Evolutionary conservation across 768 basidiomycete species (phyloP).

Genomic region (Sporobolomyces roseus): DNA sequence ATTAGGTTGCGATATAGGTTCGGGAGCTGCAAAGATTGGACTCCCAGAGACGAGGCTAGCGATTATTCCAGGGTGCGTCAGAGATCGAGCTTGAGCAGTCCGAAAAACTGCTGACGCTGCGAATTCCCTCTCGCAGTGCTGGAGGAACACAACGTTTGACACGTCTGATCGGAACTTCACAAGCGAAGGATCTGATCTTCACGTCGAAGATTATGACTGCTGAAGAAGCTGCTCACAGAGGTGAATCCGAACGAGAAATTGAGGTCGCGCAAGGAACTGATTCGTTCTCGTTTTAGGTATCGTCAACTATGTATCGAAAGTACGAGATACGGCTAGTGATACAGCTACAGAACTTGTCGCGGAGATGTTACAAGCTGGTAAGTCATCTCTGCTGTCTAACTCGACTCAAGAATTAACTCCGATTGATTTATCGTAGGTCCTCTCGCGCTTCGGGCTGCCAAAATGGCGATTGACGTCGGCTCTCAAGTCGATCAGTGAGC

Average conservation of each 20-base stretch:
- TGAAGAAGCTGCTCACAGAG: slow-evolving; percentile 65
- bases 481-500: slow-evolving; percentile 28
- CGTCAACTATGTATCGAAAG: slow-evolving; percentile 25
- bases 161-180: slow-evolving; percentile 69
- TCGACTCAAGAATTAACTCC: not conserved
- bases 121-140: slow-evolving; percentile 50
- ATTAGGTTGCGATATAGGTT: slow-evolving; percentile 25
- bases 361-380: slow-evolving; percentile 28
- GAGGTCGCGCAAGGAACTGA: not conserved
- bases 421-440: slow-evolving; percentile 21
- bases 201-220: slow-evolving; percentile 69
- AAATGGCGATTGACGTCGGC: slow-evolving; percentile 33
- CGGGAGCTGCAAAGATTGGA: slow-evolving; percentile 71
- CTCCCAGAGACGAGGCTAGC: slow-evolving; percentile 72
- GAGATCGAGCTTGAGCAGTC: not conserved
- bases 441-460: slow-evolving; percentile 38
- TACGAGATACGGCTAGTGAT: slow-evolving; percentile 25
- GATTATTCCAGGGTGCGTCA: slow-evolving; percentile 68
- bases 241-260: slow-evolving; percentile 50
- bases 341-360: slow-evolving; percentile 15
- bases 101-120: not conserved
- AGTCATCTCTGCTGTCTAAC: not conserved
- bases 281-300: slow-evolving; percentile 10
- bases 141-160: slow-evolving; percentile 82
- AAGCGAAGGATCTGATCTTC: slow-evolving; percentile 81